A percentile compares a stretch with the other conserved stretches of the same genome.
Conservation (phyloP, 129 eudicot genomes). For the Saussurea involucrata region DNA sequence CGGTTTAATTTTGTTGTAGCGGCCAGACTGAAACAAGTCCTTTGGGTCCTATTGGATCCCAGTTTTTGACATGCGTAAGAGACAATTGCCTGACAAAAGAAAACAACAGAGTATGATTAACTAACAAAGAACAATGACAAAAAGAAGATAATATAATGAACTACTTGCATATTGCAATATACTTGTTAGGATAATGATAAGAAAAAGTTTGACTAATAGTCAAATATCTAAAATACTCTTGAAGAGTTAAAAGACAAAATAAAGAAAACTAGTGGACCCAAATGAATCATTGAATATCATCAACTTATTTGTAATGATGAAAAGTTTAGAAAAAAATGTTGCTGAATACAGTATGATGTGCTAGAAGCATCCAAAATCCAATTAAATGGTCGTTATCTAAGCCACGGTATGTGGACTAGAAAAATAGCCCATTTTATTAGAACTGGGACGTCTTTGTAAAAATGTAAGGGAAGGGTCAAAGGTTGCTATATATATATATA, state of each 20-base stretch:
- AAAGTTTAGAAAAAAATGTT: background rate
- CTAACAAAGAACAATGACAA: background rate
- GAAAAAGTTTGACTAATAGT: background rate
- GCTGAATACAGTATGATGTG: background rate
- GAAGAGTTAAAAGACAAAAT: background rate
- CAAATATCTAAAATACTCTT: background rate
- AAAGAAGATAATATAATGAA: background rate
- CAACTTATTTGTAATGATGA: background rate
- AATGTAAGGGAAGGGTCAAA: too few species aligned
- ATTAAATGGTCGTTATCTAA: too few species aligned
- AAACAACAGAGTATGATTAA: background rate
- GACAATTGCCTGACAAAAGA: slow-evolving; percentile 50
- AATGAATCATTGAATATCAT: background rate
- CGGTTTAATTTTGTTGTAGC: slow-evolving; percentile 53
- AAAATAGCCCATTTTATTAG: too few species aligned
- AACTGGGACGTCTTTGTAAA: too few species aligned
- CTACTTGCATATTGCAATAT: background rate
- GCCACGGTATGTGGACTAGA: too few species aligned
- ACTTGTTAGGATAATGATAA: background rate
- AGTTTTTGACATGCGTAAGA: slow-evolving; percentile 47
- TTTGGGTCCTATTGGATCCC: slow-evolving; percentile 50
- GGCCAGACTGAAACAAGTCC: slow-evolving; percentile 89
- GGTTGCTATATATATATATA: too few species aligned
- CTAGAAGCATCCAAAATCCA: too few species aligned
- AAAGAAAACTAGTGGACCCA: background rate